Percentiles rank a stretch among this genome's conserved stretches.
phyloP scores from a whole-genome alignment of 2,329 filamentous ascomycete genomes.

The Rhytidhysteron rufulum region DNA sequence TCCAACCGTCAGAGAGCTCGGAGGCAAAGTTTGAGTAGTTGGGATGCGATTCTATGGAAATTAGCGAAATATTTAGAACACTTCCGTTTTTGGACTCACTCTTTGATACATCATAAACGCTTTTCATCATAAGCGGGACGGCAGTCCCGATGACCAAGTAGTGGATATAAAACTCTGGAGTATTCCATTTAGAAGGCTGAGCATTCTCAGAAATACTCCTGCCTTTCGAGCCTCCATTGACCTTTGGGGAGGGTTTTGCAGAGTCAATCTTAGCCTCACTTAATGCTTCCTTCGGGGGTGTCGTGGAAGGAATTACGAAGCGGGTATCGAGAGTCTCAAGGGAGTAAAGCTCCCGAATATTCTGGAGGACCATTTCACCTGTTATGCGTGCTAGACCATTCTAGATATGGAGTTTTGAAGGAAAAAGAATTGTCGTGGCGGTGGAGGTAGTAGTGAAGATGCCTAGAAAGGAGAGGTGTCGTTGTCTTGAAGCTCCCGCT shows the following conservation, averaged over 20 bases:
- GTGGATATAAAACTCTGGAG: constrained; percentile 82
- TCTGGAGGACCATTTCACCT: constrained; percentile 43
- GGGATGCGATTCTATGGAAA: constrained; percentile 66
- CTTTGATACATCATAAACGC: constrained; percentile 80
- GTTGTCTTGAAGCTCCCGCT: constrained; percentile 7
- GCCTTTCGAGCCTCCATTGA: constrained; percentile 19
- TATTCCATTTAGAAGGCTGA: constrained; percentile 74
- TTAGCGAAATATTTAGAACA: constrained; percentile 6
- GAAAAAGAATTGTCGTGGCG: constrained; percentile 4
- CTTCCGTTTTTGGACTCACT: constrained; percentile 46
- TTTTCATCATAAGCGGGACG: constrained; percentile 86
- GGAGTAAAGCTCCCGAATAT: constrained; percentile 55
- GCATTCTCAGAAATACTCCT: constrained; percentile 37
- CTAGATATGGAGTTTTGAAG: no score
- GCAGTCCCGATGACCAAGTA: constrained; percentile 61
- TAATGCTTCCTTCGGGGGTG: constrained; percentile 50
- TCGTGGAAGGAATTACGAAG: constrained; percentile 67
- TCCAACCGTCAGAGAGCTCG: constrained; percentile 78
- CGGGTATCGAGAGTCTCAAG: constrained; percentile 67
- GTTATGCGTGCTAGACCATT: not conserved
- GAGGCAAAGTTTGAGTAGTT: constrained; percentile 71
- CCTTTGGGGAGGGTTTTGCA: constrained; percentile 22
- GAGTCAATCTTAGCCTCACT: constrained; percentile 31
- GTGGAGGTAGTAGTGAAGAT: constrained; percentile 16
- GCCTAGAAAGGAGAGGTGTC: constrained; percentile 4